Evolutionary conservation across 345 rosid species (phyloP), one percentile per base, ranked within the genome.

Genomic region (Salix dunnii): DNA sequence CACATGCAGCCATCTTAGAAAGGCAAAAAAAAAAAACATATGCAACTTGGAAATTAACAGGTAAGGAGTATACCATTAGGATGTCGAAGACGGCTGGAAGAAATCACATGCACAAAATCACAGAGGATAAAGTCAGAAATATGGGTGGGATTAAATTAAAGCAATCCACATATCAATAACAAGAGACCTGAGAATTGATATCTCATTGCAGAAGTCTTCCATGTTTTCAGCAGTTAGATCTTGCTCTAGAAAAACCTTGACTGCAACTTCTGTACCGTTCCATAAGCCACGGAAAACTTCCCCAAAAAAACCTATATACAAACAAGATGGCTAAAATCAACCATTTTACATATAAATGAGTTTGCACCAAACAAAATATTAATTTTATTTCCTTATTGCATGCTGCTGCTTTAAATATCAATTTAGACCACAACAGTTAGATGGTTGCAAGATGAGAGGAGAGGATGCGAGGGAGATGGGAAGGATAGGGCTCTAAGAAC

Each of bases 181-280:
- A 61, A 82, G 78, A 61, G 74, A 92, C 99, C 99, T 91, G 61
- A 96, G 93, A 84, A 96, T 94, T 31, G 98, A 91, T 81, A 96
- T 94, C 87, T 94, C 99, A 63, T 96, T 96, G 88, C 99, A 92
- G 79, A 96, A 96, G 79, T 95, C 98, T 81, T 93, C 94, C 99
- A 95, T 93, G 83, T 93, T 95, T 86, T 93, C 99, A 51, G 91
- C 90, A 69, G 97, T 96, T 66, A 96, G 87, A 88, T 96, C 97
- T 82, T 96, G 98, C 89, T 94, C 98, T 77, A 96, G 86, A 79
- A 96, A 92, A 81, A 91, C 91, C 89, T 96, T 96, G 84, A 92
- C 91, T 36, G 99, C 99, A 17, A 96, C 98, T 42, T 96, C 97
- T 49, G 98, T 96, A 78, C 99, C 99, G 77, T 92, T 96, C 99